phyloP scores from a whole-genome alignment of 805 yeast genomes.

The Ogataea neopini region DNA sequence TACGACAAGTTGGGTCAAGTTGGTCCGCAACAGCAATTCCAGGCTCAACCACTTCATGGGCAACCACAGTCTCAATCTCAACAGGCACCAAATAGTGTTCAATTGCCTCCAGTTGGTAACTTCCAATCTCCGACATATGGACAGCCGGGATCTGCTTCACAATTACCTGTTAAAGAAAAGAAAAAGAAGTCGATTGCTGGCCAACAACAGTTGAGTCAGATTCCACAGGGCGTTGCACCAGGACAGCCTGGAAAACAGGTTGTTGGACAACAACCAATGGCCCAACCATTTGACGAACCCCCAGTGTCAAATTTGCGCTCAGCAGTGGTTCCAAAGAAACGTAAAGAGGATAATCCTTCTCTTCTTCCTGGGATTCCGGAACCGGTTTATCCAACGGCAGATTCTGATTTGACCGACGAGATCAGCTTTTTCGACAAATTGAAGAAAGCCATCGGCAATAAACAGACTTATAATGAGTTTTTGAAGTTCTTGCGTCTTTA shows the following conservation, averaged over 20 bases:
- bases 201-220: constrained; percentile 21
- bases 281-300: constrained; percentile 42
- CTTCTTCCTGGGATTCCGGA: constrained; percentile 85
- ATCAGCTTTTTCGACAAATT: constrained; percentile 89
- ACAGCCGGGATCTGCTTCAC: constrained; percentile 22
- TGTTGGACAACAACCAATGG: constrained; percentile 12
- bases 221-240: constrained; percentile 26
- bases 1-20: constrained; percentile 16
- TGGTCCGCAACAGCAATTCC: constrained; percentile 9
- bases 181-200: constrained; percentile 31
- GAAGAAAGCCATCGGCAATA: constrained; percentile 83
- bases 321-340: constrained; percentile 24
- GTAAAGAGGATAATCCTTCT: constrained; percentile 54
- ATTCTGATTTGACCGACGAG: constrained; percentile 76
- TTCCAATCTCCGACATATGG: constrained; percentile 66
- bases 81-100: constrained; percentile 38
- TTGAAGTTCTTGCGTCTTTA: constrained; percentile 83
- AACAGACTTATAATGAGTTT: constrained; percentile 89
- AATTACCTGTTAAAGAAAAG: constrained; percentile 26
- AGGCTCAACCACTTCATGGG: constrained; percentile 12
- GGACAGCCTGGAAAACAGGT: constrained; percentile 20
- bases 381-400: constrained; percentile 62
- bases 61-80: constrained; percentile 23
- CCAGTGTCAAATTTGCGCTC: constrained; percentile 50
- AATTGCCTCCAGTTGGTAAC: constrained; percentile 86